A percentile compares a stretch with the other conserved stretches of the same genome.
These are phyloP conservation scores for Paracoccidioides lutzii DNA, from an alignment of 2,329 filamentous ascomycete genomes.

Conservation along the genomic window DNA sequence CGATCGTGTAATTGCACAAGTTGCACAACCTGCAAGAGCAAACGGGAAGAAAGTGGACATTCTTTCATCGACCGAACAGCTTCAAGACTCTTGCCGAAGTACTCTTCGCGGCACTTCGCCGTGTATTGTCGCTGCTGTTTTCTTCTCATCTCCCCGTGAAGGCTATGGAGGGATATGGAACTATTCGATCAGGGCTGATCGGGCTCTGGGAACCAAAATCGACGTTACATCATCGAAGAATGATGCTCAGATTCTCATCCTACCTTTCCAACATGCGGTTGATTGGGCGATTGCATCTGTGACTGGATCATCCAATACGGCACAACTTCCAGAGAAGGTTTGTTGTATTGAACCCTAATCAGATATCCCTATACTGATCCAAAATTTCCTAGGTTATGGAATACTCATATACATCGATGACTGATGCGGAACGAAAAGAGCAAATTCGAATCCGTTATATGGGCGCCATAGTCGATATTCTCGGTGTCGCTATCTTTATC, in stretches of 20 bases:
- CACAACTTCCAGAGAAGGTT: conserved; percentile 24
- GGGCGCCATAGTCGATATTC: conserved; percentile 57
- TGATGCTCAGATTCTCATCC: conserved; percentile 60
- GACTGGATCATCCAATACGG: conserved; percentile 31
- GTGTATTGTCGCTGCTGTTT: conserved; percentile 63
- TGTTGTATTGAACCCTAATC: background rate
- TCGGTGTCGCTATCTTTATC: conserved; percentile 68
- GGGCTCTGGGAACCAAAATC: conserved; percentile 53
- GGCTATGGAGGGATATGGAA: conserved; percentile 61
- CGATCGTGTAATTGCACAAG: conserved; percentile 51
- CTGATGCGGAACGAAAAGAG: conserved; percentile 51
- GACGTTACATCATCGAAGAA: conserved; percentile 48
- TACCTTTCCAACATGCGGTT: conserved; percentile 68
- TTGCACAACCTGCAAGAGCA: conserved; percentile 46
- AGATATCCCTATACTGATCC: conserved; percentile 4
- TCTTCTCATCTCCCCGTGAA: conserved; percentile 62
- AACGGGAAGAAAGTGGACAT: conserved; percentile 26
- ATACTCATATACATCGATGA: conserved; percentile 64
- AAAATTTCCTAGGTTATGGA: conserved; percentile 35
- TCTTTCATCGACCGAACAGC: conserved; percentile 26
- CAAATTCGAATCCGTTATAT: conserved; percentile 59
- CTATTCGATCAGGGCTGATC: conserved; percentile 71
- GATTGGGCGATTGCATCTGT: conserved; percentile 56
- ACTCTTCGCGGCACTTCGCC: conserved; percentile 52
- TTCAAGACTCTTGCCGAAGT: conserved; percentile 51